Percentiles rank a stretch among this genome's conserved stretches.
phyloP scores from a whole-genome alignment of 345 rosid genomes.

The Dovyalis caffra region DNA sequence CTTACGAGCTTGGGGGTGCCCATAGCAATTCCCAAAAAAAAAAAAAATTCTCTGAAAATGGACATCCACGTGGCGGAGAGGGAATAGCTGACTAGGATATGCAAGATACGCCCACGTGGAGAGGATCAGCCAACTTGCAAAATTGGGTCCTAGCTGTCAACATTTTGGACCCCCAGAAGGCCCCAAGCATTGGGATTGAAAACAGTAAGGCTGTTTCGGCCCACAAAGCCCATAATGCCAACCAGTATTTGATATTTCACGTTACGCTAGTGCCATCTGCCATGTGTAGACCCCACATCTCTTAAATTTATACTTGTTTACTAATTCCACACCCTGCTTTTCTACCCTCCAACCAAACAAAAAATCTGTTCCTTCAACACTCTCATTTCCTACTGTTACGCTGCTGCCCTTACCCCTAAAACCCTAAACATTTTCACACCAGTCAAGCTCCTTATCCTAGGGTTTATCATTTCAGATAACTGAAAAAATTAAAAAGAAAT shows the following conservation, averaged over 20 bases:
- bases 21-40: neutral
- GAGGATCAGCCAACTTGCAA: slow-evolving; percentile 28
- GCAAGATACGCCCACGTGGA: slow-evolving; percentile 41
- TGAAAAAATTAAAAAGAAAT: neutral
- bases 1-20: neutral
- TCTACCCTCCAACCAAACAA: slow-evolving; percentile 8
- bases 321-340: neutral
- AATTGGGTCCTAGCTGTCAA: too few species aligned
- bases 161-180: too few species aligned
- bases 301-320: neutral
- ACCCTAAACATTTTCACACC: neutral
- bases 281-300: slow-evolving; percentile 30
- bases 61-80: slow-evolving; percentile 18
- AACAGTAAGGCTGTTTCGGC: slow-evolving; percentile 32
- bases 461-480: neutral
- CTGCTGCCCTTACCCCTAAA: neutral
- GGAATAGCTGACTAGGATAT: slow-evolving; percentile 42
- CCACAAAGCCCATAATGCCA: slow-evolving; percentile 57
- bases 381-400: neutral
- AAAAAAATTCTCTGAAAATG: neutral
- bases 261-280: slow-evolving; percentile 20
- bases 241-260: slow-evolving; percentile 26
- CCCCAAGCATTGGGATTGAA: slow-evolving; percentile 34
- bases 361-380: neutral
- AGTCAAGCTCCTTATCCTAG: neutral